Percentiles rank a stretch among this genome's conserved stretches.
These are phyloP conservation scores for Mortierella sp. DNA, from an alignment of 371 early-diverging fungal species.

Conservation along the genomic window DNA sequence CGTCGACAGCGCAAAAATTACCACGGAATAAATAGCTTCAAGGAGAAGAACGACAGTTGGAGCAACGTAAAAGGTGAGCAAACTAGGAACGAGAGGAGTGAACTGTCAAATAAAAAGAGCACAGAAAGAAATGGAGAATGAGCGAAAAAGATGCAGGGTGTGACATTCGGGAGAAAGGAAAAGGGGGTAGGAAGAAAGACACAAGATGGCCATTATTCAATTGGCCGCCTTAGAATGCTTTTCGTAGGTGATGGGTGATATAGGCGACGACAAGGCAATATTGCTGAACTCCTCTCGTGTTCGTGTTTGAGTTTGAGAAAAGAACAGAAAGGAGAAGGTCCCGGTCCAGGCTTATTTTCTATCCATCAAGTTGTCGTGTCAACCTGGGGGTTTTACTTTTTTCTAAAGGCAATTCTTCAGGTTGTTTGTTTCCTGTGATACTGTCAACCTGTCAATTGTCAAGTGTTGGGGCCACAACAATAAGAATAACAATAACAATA, in stretches of 20 bases:
- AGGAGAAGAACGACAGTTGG: not conserved
- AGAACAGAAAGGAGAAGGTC: not conserved
- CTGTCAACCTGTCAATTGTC: too few species aligned
- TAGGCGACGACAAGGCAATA: too few species aligned
- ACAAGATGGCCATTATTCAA: too few species aligned
- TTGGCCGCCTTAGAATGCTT: too few species aligned
- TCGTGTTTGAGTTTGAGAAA: too few species aligned
- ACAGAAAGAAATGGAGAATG: not conserved
- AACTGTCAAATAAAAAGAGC: not conserved
- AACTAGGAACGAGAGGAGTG: not conserved
- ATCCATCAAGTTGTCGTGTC: too few species aligned
- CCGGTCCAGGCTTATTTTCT: too few species aligned
- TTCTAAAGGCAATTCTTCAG: too few species aligned
- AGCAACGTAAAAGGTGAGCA: not conserved
- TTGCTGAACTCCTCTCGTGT: too few species aligned
- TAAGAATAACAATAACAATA: not conserved
- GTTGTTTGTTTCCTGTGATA: too few species aligned
- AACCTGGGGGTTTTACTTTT: too few species aligned
- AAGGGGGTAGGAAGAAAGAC: not conserved
- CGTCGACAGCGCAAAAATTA: not conserved
- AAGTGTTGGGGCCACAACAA: not conserved
- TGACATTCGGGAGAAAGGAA: not conserved
- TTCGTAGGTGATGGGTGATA: too few species aligned
- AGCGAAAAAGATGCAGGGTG: not conserved
- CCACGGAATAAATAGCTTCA: not conserved